A percentile compares a stretch with the other conserved stretches of the same genome.
These are phyloP conservation scores for Aphanomyces euteiches DNA, from an alignment of 352 stramenopile genomes.

Conservation along the genomic window DNA sequence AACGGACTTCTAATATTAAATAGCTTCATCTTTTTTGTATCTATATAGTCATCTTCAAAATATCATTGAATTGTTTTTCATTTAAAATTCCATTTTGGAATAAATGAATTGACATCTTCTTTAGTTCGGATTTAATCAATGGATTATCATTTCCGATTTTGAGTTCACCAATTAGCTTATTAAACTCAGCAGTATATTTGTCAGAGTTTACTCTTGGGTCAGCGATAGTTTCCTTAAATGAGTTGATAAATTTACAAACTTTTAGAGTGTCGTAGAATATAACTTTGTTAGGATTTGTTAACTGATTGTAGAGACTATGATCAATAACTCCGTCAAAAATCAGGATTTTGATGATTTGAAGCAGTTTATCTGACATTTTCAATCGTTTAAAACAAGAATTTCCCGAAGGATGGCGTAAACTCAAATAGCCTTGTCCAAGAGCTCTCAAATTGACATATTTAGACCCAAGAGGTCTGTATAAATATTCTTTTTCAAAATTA, in stretches of 20 bases:
- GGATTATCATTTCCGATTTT: not conserved
- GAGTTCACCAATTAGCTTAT: not conserved
- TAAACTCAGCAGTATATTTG: not conserved
- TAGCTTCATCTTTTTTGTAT: not conserved
- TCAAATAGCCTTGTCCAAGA: not conserved
- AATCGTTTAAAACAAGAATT: not conserved
- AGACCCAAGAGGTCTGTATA: not conserved
- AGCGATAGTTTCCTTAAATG: not conserved
- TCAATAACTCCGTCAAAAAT: not conserved
- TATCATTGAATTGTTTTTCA: not conserved
- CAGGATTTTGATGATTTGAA: not conserved
- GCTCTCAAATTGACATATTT: not conserved
- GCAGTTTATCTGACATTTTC: not conserved
- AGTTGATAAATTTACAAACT: not conserved
- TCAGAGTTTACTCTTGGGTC: not conserved
- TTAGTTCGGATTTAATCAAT: not conserved
- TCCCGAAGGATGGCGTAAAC: not conserved
- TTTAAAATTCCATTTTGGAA: not conserved
- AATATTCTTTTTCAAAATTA: not conserved
- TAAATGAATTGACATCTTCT: not conserved
- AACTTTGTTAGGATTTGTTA: not conserved
- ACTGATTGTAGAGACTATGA: not conserved
- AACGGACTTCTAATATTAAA: not conserved
- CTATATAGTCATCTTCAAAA: not conserved
- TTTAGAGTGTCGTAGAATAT: not conserved